Evolutionary conservation across 345 rosid species (phyloP), one percentile per base, ranked within the genome.

Genomic region (Boechera retrofracta): DNA sequence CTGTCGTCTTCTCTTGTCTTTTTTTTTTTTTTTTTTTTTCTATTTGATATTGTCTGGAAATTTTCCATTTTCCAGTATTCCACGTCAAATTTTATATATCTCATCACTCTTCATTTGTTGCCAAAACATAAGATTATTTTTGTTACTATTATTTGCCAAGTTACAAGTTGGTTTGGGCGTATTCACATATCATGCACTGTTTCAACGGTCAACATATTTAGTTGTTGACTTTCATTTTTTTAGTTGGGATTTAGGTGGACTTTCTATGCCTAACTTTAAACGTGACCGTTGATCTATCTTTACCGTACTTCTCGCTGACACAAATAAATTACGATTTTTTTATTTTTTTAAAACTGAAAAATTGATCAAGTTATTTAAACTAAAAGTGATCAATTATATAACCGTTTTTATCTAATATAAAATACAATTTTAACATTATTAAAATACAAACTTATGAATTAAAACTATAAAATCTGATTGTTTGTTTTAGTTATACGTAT

Each of bases 221-320:
- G 26, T 49, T 75, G 52, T 67, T 61, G 57, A 61, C 69, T 15
- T 67, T 75, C 5, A 28, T 15, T 51, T 29, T 10, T 4, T 7
- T 76, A 11, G 69, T 61, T 69, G 52, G 73, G 72, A 69, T 76
- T 62, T 62, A 69, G 64, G 75, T 61, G 64, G 75, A 69, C 70
- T 72, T 62, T 67, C 13, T 53, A 41, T 39, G 69, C 38, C 21
- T 5, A 31, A 48, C 51, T 57, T 74, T 39, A n/a, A 72, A 39
- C 33, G 77, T 55, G 71, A 32, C 15, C 15, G 33, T 74, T 67
- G 67, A 57, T 35, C 47, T 13, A 33, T 15, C 44, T 60, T 42
- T 74, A 55, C 78, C 73, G 26, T 48, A 16, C 57, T 54, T 74
- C 21, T 65, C 51, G 67, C 78, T 47, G 11, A 65, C 58, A 33